Percentiles rank a stretch among this genome's conserved stretches.
These are phyloP conservation scores for Brassica hybrid DNA, from an alignment of 441 rosid species.

Conservation along the genomic window DNA sequence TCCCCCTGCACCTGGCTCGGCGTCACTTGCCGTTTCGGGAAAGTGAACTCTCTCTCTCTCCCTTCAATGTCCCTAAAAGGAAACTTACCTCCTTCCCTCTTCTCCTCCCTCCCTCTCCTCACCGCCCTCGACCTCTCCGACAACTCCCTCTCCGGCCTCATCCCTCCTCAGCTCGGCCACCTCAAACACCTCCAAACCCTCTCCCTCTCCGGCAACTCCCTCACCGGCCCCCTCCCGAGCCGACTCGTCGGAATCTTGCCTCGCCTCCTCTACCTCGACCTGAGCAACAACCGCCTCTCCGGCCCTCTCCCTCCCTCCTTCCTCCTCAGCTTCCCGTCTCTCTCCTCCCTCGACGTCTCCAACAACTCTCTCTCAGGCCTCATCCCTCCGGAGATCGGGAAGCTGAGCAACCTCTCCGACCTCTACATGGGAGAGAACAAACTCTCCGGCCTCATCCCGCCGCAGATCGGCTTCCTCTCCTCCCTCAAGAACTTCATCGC, in stretches of 20 bases:
- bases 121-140: conserved; percentile 62
- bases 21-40: conserved; percentile 57
- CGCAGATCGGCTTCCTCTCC: conserved; percentile 67
- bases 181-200: conserved; percentile 54
- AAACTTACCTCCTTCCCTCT: conserved; percentile 55
- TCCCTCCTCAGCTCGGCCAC: conserved; percentile 62
- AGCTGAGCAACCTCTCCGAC: conserved; percentile 57
- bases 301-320: conserved; percentile 60
- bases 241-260: conserved; percentile 54
- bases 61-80: conserved; percentile 50
- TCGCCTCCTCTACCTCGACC: conserved; percentile 59
- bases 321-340: conserved; percentile 50
- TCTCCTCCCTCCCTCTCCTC: conserved; percentile 61
- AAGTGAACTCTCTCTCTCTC: conserved; percentile 57
- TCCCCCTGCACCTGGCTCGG: conserved; percentile 75
- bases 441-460: conserved; percentile 71
- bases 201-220: conserved; percentile 63
- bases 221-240: conserved; percentile 57
- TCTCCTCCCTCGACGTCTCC: conserved; percentile 70
- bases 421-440: conserved; percentile 76
- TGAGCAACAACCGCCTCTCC: conserved; percentile 63
- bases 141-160: conserved; percentile 56
- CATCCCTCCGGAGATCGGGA: conserved; percentile 68
- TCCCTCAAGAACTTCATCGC: conserved; percentile 59
- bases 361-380: conserved; percentile 72